These are phyloP conservation scores for Diospyros kaki DNA, from an alignment of 148 eudicot species.

Conservation along the genomic window DNA sequence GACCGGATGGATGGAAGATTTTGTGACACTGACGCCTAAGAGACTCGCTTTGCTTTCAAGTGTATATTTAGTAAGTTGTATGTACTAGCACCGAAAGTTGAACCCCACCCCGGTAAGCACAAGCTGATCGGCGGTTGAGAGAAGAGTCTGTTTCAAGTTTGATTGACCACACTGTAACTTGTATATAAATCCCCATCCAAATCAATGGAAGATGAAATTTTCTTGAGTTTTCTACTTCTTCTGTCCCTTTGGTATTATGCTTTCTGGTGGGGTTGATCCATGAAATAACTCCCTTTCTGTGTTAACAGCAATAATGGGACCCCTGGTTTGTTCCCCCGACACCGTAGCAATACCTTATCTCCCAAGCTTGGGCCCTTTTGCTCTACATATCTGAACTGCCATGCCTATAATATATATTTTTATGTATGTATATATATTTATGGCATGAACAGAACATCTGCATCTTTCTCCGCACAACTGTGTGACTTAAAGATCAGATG, in stretches of 20 bases:
- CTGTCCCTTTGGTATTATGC: not conserved
- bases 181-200: conserved; percentile 36
- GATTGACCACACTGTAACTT: conserved; percentile 30
- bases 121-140: conserved; percentile 60
- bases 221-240: not conserved
- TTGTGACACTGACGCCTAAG: conserved; percentile 43
- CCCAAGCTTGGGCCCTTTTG: not conserved
- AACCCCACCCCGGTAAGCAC: conserved; percentile 51
- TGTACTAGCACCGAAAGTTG: conserved; percentile 13
- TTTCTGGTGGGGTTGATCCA: conserved; percentile 17
- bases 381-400: no score
- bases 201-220: conserved; percentile 40
- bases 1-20: conserved; percentile 59
- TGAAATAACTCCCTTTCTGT: conserved; percentile 15
- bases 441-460: no score
- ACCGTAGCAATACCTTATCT: conserved; percentile 18
- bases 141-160: conserved; percentile 18
- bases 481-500: no score
- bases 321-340: conserved; percentile 21
- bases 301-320: conserved; percentile 26
- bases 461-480: no score
- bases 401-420: no score
- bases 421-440: no score
- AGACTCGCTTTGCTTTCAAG: conserved; percentile 14
- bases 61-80: conserved; percentile 27